Base-by-base conservation (phyloP, 2,329 filamentous ascomycete species). In the Aspergillus quadricinctus region DNA sequence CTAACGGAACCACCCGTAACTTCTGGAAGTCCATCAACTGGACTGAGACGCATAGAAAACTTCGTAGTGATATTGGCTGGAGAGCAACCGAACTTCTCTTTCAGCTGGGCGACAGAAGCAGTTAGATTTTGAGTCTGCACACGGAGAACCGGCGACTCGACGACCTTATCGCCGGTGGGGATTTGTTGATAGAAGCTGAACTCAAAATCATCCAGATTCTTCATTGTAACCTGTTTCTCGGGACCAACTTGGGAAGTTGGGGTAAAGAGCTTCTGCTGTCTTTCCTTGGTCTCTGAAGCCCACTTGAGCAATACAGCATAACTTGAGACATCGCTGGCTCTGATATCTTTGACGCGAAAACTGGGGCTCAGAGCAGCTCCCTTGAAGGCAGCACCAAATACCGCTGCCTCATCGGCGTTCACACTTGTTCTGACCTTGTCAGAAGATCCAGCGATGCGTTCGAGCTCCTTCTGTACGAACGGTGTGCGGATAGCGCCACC, bases 271-370 rank as follows among this genome's bases (percentile, higher is more conserved):
- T 89, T 88, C 77, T 96, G 90, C 65, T 87, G 85, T 67, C 87
- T 84, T 52, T 84, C 79, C 77, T 93, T 89, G 43, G 84, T 82
- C 60, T 88, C 85, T 56, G 84, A 80, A 40, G 79, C 84, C 84
- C 90, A 96, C 72, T 88, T 89, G 66, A 96, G 83, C 55, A 86
- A 86, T 28, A 88, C 83, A 2, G 86, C 79, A 71, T 94, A 97
- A 46, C 81, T 81, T 45, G 89, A 83, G 23, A 83, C 85, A 66
- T 99, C 94, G n/a, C 80, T 82, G 52, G 89, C 85, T 57, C 89
- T 83, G 63, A 99, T 99, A 70, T 97, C 94, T 81, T 97, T 99
- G 70, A 99, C 94, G 59, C 92, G 88, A 85, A 99, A 99, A 72
- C 89, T 93, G 43, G 93, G 92, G 76, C 91, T 97, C 57, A 99